These are phyloP conservation scores for Metschnikowia colocasiae DNA, from an alignment of 805 yeast species.

Conservation along the genomic window DNA sequence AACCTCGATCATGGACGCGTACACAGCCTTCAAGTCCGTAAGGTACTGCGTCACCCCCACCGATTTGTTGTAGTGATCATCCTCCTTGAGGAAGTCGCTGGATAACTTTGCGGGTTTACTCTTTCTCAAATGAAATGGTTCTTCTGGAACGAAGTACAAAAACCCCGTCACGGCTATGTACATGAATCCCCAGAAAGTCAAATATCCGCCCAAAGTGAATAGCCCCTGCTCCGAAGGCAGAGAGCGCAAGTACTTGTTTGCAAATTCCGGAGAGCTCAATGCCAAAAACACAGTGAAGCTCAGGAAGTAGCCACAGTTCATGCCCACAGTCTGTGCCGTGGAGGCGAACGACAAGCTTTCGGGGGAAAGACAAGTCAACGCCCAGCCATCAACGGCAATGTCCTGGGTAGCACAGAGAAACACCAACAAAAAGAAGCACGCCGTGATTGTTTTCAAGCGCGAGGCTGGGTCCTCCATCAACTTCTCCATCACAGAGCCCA, in stretches of 20 bases:
- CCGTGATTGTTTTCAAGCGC: conserved; percentile 56
- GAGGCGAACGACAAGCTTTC: conserved; percentile 85
- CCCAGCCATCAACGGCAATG: conserved; percentile 99
- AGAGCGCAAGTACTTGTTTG: conserved; percentile 73
- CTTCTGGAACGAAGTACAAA: conserved; percentile 66
- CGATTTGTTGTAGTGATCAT: conserved; percentile 24
- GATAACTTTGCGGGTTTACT: conserved; percentile 29
- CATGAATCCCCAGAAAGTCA: conserved; percentile 71
- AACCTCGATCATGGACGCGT: conserved; percentile 64
- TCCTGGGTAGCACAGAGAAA: conserved; percentile 96
- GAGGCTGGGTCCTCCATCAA: conserved; percentile 48
- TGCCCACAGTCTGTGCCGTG: conserved; percentile 95
- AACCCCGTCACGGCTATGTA: conserved; percentile 65
- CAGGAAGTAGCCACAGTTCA: conserved; percentile 88
- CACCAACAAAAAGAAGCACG: conserved; percentile 70
- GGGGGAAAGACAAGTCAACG: conserved; percentile 77
- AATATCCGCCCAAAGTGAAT: conserved; percentile 68
- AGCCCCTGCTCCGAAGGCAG: conserved; percentile 62
- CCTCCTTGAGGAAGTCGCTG: conserved; percentile 26
- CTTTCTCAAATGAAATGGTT: conserved; percentile 49
- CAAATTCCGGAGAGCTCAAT: conserved; percentile 86
- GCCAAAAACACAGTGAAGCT: conserved; percentile 91
- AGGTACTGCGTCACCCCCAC: conserved; percentile 10
- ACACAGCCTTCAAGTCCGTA: conserved; percentile 47
- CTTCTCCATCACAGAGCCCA: conserved; percentile 56